phyloP scores from a whole-genome alignment of 2,329 filamentous ascomycete genomes.

The Trichoderma koningii region DNA sequence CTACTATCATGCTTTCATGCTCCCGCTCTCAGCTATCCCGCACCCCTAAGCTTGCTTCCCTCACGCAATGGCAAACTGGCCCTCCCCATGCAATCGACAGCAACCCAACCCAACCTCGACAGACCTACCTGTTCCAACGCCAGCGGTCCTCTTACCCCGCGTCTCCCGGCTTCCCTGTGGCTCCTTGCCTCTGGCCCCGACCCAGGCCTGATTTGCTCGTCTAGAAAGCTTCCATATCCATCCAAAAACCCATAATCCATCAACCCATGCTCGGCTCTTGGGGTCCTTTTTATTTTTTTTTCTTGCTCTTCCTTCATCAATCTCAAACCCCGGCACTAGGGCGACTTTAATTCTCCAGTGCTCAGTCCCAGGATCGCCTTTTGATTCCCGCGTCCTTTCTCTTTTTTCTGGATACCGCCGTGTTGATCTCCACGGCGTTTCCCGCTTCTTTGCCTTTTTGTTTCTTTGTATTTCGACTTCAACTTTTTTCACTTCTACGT shows the following conservation, averaged over 20 bases:
- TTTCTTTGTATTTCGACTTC: neutral
- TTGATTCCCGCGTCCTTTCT: neutral
- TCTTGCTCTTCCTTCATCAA: neutral
- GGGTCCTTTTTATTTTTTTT: neutral
- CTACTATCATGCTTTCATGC: neutral
- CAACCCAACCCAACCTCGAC: neutral
- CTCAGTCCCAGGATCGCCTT: neutral
- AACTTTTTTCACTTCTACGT: neutral
- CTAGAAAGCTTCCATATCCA: slow-evolving; percentile 16
- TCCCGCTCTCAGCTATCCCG: too few relatives aligned
- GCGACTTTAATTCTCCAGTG: slow-evolving; percentile 3
- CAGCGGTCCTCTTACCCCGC: slow-evolving; percentile 21
- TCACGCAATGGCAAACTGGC: slow-evolving; percentile 12
- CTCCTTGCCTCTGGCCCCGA: slow-evolving; percentile 1
- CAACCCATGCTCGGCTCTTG: slow-evolving; percentile 11
- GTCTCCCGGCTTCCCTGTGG: slow-evolving; percentile 11
- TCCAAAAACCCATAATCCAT: neutral
- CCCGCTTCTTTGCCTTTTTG: neutral
- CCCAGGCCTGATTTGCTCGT: slow-evolving; percentile 13
- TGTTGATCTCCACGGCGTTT: neutral
- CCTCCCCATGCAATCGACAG: neutral
- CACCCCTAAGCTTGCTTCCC: neutral
- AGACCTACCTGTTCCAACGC: neutral
- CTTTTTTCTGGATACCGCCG: slow-evolving; percentile 1
- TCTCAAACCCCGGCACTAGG: slow-evolving; percentile 14